phyloP scores from a whole-genome alignment of 2,329 filamentous ascomycete species.

The Cyphellophora europaea region DNA sequence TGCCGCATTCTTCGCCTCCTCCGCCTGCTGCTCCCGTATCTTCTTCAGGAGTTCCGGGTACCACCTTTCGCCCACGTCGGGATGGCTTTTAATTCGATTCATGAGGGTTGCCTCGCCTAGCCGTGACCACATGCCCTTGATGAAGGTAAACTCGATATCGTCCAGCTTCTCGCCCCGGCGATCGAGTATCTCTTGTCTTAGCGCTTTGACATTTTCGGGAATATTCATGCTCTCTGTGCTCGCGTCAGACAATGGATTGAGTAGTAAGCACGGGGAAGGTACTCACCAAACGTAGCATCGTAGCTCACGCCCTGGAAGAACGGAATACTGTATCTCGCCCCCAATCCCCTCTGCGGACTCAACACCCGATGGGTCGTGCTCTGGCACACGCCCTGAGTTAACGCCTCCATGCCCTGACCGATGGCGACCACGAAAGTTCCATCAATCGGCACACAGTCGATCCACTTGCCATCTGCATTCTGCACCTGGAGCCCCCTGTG shows the following conservation, averaged over 20 bases:
- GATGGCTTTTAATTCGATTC: conserved; percentile 79
- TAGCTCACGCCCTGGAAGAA: conserved; percentile 84
- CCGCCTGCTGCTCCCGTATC: conserved; percentile 50
- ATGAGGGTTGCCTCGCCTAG: conserved; percentile 75
- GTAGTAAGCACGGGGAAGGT: too few relatives aligned
- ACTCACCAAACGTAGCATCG: conserved; percentile 68
- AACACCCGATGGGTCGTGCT: conserved; percentile 76
- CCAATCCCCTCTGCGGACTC: conserved; percentile 56
- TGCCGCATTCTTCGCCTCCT: conserved; percentile 8
- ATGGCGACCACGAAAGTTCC: conserved; percentile 81
- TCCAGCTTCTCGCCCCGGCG: conserved; percentile 50
- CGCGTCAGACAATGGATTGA: too few relatives aligned
- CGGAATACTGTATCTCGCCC: conserved; percentile 68
- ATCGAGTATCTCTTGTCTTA: conserved; percentile 37
- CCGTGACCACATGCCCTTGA: conserved; percentile 55
- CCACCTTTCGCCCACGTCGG: conserved; percentile 75
- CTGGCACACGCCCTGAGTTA: conserved; percentile 74
- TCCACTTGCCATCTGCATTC: conserved; percentile 68
- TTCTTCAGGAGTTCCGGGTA: conserved; percentile 51
- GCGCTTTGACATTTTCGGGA: conserved; percentile 53
- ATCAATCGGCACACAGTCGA: conserved; percentile 66
- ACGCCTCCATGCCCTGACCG: conserved; percentile 75
- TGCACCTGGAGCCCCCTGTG: conserved; percentile 75
- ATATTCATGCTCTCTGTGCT: conserved; percentile 63
- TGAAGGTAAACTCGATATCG: conserved; percentile 82